These are phyloP conservation scores for Xerocomellus dryophilus DNA, from an alignment of 768 basidiomycete genomes.

Conservation along the genomic window DNA sequence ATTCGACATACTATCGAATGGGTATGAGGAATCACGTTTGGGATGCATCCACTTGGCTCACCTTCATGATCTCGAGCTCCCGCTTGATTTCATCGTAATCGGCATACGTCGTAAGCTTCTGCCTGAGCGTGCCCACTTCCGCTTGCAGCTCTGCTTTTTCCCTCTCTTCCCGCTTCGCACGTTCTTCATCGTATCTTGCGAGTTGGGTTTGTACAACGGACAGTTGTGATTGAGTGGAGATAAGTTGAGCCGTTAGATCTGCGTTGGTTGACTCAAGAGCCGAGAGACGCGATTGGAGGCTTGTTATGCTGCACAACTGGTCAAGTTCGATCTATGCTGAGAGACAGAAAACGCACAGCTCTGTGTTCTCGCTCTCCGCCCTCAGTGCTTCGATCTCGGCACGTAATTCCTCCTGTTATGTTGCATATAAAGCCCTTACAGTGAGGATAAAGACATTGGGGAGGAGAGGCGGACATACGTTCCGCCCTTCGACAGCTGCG, in stretches of 20 bases:
- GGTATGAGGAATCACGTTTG: not conserved
- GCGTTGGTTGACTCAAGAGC: slow-evolving; percentile 62
- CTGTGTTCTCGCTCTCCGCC: slow-evolving; percentile 69
- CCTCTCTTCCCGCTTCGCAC: slow-evolving; percentile 16
- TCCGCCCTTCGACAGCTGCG: slow-evolving; percentile 87
- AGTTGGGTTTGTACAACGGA: slow-evolving; percentile 18
- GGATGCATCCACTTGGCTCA: slow-evolving; percentile 27
- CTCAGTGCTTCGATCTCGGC: slow-evolving; percentile 92
- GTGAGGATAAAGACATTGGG: not conserved
- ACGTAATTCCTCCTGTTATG: slow-evolving; percentile 78
- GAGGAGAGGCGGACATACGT: slow-evolving; percentile 48
- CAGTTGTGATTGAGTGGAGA: slow-evolving; percentile 20
- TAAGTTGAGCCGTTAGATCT: slow-evolving; percentile 15
- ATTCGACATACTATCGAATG: slow-evolving; percentile 81
- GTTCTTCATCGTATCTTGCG: slow-evolving; percentile 14
- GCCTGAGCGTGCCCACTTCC: slow-evolving; percentile 69
- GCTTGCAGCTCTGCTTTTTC: slow-evolving; percentile 38
- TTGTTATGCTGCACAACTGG: slow-evolving; percentile 13
- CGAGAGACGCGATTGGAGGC: slow-evolving; percentile 66
- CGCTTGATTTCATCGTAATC: slow-evolving; percentile 99
- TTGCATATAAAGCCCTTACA: not conserved
- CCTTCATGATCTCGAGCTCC: slow-evolving; percentile 98
- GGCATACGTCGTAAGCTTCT: slow-evolving; percentile 63
- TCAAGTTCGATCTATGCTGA: not conserved
- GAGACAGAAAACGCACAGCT: slow-evolving; percentile 47